A percentile compares a stretch with the other conserved stretches of the same genome.
These are phyloP conservation scores for Dictyostelium capitatum DNA, from an alignment of 78 protist genomes.

Conservation along the genomic window DNA sequence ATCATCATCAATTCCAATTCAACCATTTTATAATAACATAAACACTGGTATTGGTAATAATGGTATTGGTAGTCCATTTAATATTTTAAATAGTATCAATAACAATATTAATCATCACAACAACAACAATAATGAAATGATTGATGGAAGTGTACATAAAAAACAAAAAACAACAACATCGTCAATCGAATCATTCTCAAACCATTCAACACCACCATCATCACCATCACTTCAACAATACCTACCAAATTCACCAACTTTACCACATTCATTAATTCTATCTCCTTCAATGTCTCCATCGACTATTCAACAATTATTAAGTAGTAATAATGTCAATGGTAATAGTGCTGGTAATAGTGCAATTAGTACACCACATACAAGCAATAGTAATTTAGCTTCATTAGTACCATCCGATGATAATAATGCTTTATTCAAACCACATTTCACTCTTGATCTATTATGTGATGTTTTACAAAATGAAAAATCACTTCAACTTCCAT, in stretches of 20 bases:
- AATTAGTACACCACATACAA: not conserved
- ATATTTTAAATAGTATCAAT: not conserved
- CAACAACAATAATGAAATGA: not conserved
- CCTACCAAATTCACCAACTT: constrained; percentile 23
- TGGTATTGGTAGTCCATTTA: too few species aligned
- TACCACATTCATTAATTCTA: not conserved
- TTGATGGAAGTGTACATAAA: not conserved
- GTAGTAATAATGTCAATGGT: too few species aligned
- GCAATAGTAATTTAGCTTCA: not conserved
- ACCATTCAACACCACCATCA: constrained; percentile 10
- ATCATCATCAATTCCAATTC: not conserved
- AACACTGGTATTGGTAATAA: too few species aligned
- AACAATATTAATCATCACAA: not conserved
- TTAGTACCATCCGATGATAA: constrained; percentile 12
- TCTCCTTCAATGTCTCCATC: constrained; percentile 42
- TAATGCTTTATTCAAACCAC: not conserved
- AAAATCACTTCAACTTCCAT: not conserved
- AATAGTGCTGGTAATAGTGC: not conserved
- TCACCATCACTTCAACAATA: constrained; percentile 46
- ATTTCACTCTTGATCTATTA: not conserved
- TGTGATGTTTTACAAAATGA: constrained; percentile 69
- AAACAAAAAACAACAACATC: constrained; percentile 31
- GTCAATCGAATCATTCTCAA: not conserved
- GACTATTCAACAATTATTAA: not conserved
- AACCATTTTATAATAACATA: not conserved